These are phyloP conservation scores for Luffa acutangula DNA, from an alignment of 306 rosid genomes.

Conservation along the genomic window DNA sequence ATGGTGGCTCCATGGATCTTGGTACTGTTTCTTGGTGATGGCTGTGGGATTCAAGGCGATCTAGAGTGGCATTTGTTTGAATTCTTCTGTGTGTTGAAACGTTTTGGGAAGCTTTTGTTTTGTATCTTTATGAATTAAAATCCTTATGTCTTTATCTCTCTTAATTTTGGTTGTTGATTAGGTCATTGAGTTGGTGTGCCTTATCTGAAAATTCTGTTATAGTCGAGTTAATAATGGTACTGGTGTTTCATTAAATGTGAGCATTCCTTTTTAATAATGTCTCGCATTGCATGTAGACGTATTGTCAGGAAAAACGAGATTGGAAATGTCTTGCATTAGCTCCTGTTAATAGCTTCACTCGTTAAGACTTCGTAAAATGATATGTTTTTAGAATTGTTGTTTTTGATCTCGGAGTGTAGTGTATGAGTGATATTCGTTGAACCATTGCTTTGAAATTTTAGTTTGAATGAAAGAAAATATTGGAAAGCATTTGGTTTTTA, in stretches of 20 bases:
- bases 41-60: neutral
- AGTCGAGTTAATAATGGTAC: neutral
- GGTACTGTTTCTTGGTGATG: neutral
- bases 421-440: neutral
- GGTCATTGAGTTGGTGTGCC: neutral
- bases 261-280: neutral
- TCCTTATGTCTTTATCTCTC: neutral
- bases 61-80: neutral
- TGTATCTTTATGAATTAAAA: neutral
- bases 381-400: neutral
- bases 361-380: neutral
- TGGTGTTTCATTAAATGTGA: neutral
- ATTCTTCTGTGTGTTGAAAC: neutral
- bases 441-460: neutral
- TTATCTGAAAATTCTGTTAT: neutral
- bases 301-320: neutral
- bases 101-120: neutral
- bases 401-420: neutral
- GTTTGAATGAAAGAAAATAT: neutral
- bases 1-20: neutral
- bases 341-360: neutral
- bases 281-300: neutral
- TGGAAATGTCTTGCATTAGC: neutral
- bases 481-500: neutral
- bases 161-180: neutral